Evolutionary conservation across 306 rosid species (phyloP), one percentile per base, ranked within the genome.

Genomic region (Leucaena leucocephala): DNA sequence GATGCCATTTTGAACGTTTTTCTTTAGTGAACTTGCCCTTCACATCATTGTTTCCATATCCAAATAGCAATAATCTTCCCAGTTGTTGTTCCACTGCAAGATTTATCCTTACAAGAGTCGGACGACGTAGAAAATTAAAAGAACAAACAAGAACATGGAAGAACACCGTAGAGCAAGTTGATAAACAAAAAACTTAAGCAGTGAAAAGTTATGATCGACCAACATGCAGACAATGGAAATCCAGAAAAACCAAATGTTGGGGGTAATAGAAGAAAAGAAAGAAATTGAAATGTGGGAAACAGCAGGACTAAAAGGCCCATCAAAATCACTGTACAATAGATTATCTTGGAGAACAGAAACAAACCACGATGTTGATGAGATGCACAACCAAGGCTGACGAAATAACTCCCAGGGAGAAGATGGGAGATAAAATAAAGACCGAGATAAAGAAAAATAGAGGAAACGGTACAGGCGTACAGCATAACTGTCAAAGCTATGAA

Each of bases 401-500:
- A 85, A 84, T 87, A 85, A 85, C 83, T 89, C 83, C 54, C 78
- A 74, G 88, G 85, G 40, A 76, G 50, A 81, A 82, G 83, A 6
- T 2, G 83, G 82, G 63, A 84, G 79, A 80, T 76, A 71, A n/a
- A 92, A 85, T 42, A 92, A 83, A 86, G 77, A 78, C 89, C 88
- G 33, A 8, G 4, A 55, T 12, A 8, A 7, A 55, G 82, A 66
- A 86, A 82, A 27, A 27, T 0, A 27, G 27, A 27, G 27, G 27
- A 1, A 27, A 27, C 27, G 13, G 82, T 27, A 27, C 27, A 27
- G 27, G 27, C 75, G 87, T 76, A 80, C 89, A 85, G 70, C 75
- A 87, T 80, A 89, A 97, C 90, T 86, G 95, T 86, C 88, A 86
- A n/a, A 76, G 93, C 92, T 90, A 91, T 91, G 97, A 92, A 94